phyloP scores from a whole-genome alignment of 768 basidiomycete genomes.

The Rubroboletus satanas region DNA sequence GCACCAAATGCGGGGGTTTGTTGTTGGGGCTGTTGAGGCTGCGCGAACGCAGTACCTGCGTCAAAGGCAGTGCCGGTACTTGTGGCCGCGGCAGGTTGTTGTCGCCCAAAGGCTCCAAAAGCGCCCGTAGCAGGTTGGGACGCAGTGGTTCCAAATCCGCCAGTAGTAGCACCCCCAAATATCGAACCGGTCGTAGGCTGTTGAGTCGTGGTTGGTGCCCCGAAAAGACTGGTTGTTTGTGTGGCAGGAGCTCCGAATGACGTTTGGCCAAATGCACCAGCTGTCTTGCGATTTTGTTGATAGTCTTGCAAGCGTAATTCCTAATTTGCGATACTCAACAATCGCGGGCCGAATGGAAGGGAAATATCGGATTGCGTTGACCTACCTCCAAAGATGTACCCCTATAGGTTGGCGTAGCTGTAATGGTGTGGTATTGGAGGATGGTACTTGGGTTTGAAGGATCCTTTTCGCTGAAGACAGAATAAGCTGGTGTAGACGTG shows the following conservation, averaged over 20 bases:
- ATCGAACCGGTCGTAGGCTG: constrained; percentile 30
- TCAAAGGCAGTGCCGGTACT: constrained; percentile 40
- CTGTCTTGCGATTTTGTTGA: constrained; percentile 67
- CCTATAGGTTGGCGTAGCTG: constrained; percentile 73
- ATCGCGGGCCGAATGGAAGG: background rate
- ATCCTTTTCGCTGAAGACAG: constrained; percentile 64
- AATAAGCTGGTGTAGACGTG: constrained; percentile 62
- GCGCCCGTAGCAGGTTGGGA: constrained; percentile 26
- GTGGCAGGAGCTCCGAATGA: constrained; percentile 25
- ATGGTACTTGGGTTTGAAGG: constrained; percentile 38
- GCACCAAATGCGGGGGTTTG: constrained; percentile 41
- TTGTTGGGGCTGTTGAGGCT: constrained; percentile 31
- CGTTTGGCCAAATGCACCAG: constrained; percentile 56
- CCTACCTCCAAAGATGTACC: constrained; percentile 75
- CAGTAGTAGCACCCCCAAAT: constrained; percentile 25
- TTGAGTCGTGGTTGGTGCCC: constrained; percentile 25
- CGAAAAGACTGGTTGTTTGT: constrained; percentile 26
- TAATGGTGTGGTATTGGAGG: constrained; percentile 78
- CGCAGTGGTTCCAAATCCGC: constrained; percentile 23
- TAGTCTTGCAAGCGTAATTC: constrained; percentile 79
- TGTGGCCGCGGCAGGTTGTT: constrained; percentile 33
- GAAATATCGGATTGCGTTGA: constrained; percentile 4
- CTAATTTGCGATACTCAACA: constrained; percentile 32
- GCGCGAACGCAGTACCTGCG: constrained; percentile 39
- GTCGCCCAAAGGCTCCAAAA: constrained; percentile 36